A percentile compares a stretch with the other conserved stretches of the same genome.
phyloP scores from a whole-genome alignment of 2,329 filamentous ascomycete genomes.

The Clarireedia sp. region DNA sequence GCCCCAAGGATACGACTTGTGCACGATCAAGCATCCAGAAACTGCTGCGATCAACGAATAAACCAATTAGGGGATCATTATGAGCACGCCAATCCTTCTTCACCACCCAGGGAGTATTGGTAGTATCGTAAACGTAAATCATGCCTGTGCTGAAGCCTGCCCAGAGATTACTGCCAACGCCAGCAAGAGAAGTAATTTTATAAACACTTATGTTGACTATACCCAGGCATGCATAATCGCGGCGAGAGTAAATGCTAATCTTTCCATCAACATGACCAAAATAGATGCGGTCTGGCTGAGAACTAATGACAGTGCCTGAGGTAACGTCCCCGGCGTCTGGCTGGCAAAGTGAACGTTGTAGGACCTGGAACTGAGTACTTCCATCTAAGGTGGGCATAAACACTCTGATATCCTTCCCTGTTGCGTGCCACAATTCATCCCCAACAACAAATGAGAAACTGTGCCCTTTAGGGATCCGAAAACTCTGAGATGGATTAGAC shows the following conservation, averaged over 20 bases:
- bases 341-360: constrained; percentile 61
- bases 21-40: constrained; percentile 77
- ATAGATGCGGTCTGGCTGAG: constrained; percentile 71
- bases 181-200: constrained; percentile 84
- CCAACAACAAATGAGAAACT: constrained; percentile 85
- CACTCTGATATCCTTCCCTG: constrained; percentile 78
- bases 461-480: constrained; percentile 71
- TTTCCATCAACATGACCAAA: constrained; percentile 93
- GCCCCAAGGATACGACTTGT: constrained; percentile 80
- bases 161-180: constrained; percentile 80
- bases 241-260: constrained; percentile 77
- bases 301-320: constrained; percentile 67
- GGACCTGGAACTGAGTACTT: constrained; percentile 64
- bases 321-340: constrained; percentile 79
- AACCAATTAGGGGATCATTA: constrained; percentile 62
- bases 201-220: constrained; percentile 84
- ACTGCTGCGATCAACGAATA: constrained; percentile 71
- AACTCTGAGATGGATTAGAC: constrained; percentile 62
- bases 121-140: constrained; percentile 86
- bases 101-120: constrained; percentile 73
- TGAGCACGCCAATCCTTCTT: constrained; percentile 96
- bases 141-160: constrained; percentile 91
- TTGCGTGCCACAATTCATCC: constrained; percentile 78
- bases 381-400: constrained; percentile 67
- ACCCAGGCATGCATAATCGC: constrained; percentile 68